Base-by-base conservation (phyloP, 2,329 filamentous ascomycete genomes). In the Diplodia scrobiculata region DNA sequence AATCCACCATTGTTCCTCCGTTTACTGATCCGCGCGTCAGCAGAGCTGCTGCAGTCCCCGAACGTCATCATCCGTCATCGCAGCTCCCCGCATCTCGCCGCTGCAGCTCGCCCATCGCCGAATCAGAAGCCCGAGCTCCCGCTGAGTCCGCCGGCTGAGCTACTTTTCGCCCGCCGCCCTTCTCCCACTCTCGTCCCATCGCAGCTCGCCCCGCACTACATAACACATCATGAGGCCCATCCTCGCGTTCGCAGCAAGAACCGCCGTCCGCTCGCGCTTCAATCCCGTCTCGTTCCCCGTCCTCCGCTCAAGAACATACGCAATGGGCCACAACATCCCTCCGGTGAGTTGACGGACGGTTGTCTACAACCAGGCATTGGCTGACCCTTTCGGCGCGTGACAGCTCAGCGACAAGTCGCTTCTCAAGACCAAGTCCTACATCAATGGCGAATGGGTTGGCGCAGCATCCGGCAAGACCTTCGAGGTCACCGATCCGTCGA, bases 401-500 rank as follows among this genome's bases (percentile, higher is more conserved):
- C 67, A 80, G 78, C 78, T 84, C 68, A 82, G 78, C 68, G 81
- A 84, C 72, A 78, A 79, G 69, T 80, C 78, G 27, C 85, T 99
- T 68, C 86, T 98, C 73, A 97, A 96, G 82, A 87, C 89, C 71
- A 86, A 93, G 75, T 80, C 87, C 73, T 97, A 94, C 75, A 88
- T 98, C 74, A 94, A 99, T 76, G 95, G 95, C 73, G 86, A 96
- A 84, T 99, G 93, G 91, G 86, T 96, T 68, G 84, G 85, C 72
- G 91, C 94, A 71, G 86, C 87, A 74, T 96, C 92, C 0, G 91
- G 92, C 75, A 88, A 96, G 84, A 97, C 92, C 53, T 99, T 98
- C 78, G 89, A 95, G 76, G 91, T 97, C 68, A 84, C 67, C 88
- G 92, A 99, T 77, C 95, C 95, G 9, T 88, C 92, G 2, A 91